A percentile compares a stretch with the other conserved stretches of the same genome.
Conservation (phyloP, 768 basidiomycete species). For the Lactifluus pinguis region DNA sequence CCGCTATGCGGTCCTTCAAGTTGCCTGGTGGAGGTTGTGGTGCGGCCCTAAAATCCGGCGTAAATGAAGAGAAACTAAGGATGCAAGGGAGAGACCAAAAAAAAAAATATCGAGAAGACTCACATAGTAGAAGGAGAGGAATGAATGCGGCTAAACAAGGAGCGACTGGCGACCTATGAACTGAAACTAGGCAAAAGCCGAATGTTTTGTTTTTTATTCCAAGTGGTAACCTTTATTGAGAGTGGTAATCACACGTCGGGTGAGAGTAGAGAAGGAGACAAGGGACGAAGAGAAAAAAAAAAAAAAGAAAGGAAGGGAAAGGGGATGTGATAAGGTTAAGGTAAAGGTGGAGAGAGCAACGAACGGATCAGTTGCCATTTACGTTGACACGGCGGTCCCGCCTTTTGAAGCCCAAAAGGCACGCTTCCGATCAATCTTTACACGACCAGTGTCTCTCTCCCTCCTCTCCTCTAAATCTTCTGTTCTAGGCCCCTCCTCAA, state of each 20-base stretch:
- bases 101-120: background rate
- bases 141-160: conserved; percentile 2
- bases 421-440: conserved; percentile 32
- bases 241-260: background rate
- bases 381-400: background rate
- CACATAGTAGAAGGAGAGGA: conserved; percentile 12
- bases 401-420: conserved; percentile 54
- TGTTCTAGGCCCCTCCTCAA: background rate
- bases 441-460: conserved; percentile 18
- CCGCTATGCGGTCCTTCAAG: conserved; percentile 77
- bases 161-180: conserved; percentile 11
- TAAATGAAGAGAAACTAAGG: background rate
- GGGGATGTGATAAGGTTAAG: background rate
- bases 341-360: background rate
- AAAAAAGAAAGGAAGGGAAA: background rate
- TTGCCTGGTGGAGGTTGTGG: conserved; percentile 32
- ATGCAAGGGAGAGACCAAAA: background rate
- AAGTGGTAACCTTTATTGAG: background rate
- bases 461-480: background rate
- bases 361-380: background rate
- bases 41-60: conserved; percentile 9
- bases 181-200: background rate
- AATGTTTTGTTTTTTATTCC: background rate
- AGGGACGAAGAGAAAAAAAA: background rate
- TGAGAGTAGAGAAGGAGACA: background rate